Evolutionary conservation across 441 rosid species (phyloP), one percentile per base, ranked within the genome.

Genomic region (Jatropha podagrica): DNA sequence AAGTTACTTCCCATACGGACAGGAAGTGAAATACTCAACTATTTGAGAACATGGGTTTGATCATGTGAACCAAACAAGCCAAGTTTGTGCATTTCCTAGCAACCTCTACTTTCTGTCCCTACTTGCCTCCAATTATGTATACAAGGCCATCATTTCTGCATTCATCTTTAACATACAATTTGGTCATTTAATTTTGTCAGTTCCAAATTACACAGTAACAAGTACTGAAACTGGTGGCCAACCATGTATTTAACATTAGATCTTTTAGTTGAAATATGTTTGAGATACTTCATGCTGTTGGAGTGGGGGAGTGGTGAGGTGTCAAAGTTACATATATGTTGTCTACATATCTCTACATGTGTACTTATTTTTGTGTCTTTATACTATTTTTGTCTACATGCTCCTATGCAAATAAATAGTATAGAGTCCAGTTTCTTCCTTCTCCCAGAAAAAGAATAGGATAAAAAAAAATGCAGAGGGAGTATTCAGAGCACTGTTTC

Each of bases 311-410:
- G 38, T 26, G 17, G 17, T 60, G 64, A 27, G 40, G 7, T 14
- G 42, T 51, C 20, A 40, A 73, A 52, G 61, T 52, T 65, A 49
- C 13, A 54, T 65, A 5, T 65, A 23, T 26, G 55, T 17, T 65
- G 17, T 74, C 48, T 65, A 2, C 15, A 26, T 54, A 40, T 74
- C 20, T 74, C 2, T 26, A 10, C 17, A 62, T 66, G 66, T 49
- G 41, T 67, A 69, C 49, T 58, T 81, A 1, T 26, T 46, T 26
- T 46, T 46, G 3, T 52, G 66, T 69, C 83, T 84, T 81, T 85
- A 80, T 84, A 75, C 75, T 65, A 27, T 77, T 52, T 23, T 48
- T 46, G 42, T 67, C 40, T 41, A 37, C 40, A 51, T 63, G 8
- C 7, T 1, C 74, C 4, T 63, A 20, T 37, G 14, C 26, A 6